Base-by-base conservation (phyloP, 306 rosid species). In the Malus domestica region DNA sequence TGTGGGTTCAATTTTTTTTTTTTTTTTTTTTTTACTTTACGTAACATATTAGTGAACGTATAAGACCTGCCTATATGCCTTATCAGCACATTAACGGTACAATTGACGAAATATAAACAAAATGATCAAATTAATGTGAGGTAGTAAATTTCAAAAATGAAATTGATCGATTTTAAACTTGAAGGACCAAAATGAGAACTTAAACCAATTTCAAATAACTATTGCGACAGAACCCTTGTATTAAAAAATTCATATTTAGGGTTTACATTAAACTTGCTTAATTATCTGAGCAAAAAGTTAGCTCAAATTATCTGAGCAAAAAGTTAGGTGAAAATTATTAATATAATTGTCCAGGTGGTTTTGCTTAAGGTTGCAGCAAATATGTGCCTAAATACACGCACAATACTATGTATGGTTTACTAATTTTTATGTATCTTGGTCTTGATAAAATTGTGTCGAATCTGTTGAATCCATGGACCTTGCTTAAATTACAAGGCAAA, bases 341-440 rank as follows among this genome's bases (percentile, higher is more conserved):
- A n/a, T 35, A 16, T 33, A 51, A 22, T 70, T 76, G 33, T 76
- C 12, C 11, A n/a, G 49, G 60, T 54, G 20, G 3, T 44, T 76
- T 81, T 71, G 74, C 80, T 81, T 76, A 51, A 29, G 58, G 69
- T 51, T 81, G 45, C 23, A 72, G 81, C 64, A 81, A 71, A 32
- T 70, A 23, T 42, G 42, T 16, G 33, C 66, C 75, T 63, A 51
- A 20, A 52, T 64, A 19, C 33, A 30, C 73, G 13, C 35, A 45
- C 15, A 51, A 45, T 54, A 6, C 7, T 77, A 69, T 45, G 25
- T 8, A 8, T 44, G 27, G 27, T 51, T 51, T 23, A 18, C 61
- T 19, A 38, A 49, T 30, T 12, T 45, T 62, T 51, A 62, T 55
- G 33, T 59, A 72, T 72, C 69, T 65, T 55, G 82, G 68, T 72